Conservation (phyloP, 2,329 filamentous ascomycete genomes). For the Monilinia polystroma region DNA sequence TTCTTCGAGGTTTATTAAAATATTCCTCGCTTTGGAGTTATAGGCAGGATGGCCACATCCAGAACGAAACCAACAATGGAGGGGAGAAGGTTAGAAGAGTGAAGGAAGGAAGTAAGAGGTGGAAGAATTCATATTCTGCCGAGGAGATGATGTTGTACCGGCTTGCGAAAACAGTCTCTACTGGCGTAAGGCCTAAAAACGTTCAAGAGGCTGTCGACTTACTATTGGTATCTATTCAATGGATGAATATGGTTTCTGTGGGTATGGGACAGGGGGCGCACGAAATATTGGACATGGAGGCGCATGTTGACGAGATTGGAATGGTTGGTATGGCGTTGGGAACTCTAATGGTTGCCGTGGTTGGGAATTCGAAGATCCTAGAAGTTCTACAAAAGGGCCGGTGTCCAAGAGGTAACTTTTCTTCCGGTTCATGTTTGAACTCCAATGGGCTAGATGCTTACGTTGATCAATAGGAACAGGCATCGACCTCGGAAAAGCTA, state of each 20-base stretch:
- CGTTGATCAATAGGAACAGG: conserved; percentile 44
- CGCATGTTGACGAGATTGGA: conserved; percentile 55
- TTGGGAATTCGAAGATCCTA: conserved; percentile 58
- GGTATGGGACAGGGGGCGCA: conserved; percentile 49
- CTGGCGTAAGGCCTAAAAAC: conserved; percentile 50
- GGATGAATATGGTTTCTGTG: conserved; percentile 58
- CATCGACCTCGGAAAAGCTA: conserved; percentile 44
- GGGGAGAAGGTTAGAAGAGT: conserved; percentile 27
- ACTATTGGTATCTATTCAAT: conserved; percentile 52
- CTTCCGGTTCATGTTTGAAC: not conserved
- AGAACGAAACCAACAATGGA: conserved; percentile 28
- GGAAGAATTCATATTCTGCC: conserved; percentile 55
- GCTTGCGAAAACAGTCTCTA: conserved; percentile 40
- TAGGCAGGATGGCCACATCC: conserved; percentile 20
- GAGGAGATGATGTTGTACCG: conserved; percentile 41
- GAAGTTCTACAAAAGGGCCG: conserved; percentile 52
- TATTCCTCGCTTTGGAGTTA: conserved; percentile 45
- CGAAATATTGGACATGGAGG: conserved; percentile 45
- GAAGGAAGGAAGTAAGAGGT: conserved; percentile 41
- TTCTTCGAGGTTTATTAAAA: conserved; percentile 55
- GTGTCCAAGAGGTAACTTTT: conserved; percentile 45
- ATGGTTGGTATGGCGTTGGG: conserved; percentile 63
- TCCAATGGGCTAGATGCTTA: not conserved
- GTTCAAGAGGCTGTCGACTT: conserved; percentile 51
- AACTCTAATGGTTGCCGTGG: conserved; percentile 59